Base-by-base conservation (phyloP, 2,329 filamentous ascomycete genomes). In the Podosphaera aphanis region DNA sequence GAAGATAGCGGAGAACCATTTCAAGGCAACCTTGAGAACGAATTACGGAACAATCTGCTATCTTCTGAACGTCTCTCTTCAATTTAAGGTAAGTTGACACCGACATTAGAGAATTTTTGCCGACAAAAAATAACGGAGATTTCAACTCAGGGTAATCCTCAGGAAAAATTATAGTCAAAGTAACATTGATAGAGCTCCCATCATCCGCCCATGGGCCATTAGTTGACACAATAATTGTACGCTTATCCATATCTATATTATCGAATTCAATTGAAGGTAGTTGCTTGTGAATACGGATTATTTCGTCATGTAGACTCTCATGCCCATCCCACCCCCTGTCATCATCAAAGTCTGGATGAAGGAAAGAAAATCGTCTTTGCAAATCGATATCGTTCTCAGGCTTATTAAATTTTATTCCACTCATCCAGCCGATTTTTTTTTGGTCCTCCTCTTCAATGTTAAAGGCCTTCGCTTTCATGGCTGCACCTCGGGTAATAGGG, bases 381-480 rank as follows among this genome's bases (percentile, higher is more conserved):
- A 49, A 50, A 2, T 41, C 39, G n/a, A 46, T 43, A 3, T 46
- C 35, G 40, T 49, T 52, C 5, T 56, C 51, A 36, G 50, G 53
- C 38, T 56, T 58, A 11, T 67, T 74, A 64, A 77, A 74, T 27
- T 69, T 75, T 48, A 79, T 74, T 4, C 75, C 74, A 55, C 73
- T 77, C 71, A 79, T 78, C 75, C 75, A 79, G 13, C 71, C 73
- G 46, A 79, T 74, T 50, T 78, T 74, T 19, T 53, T 73, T 51
- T 77, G 73, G 23, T 52, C 60, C 40, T 56, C 60, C n/a, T 64
- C 60, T 19, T 45, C 39, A 44, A 56, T 56, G 13, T 38, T 21
- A 38, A 53, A 55, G 15, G 56, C 53, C 31, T 58, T 59, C n/a
- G 50, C 50, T 49, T 54, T 57, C 56, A 59, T 57, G n/a, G 52